phyloP scores from a whole-genome alignment of 2,329 filamentous ascomycete species.

The Xylariaceae sp. region DNA sequence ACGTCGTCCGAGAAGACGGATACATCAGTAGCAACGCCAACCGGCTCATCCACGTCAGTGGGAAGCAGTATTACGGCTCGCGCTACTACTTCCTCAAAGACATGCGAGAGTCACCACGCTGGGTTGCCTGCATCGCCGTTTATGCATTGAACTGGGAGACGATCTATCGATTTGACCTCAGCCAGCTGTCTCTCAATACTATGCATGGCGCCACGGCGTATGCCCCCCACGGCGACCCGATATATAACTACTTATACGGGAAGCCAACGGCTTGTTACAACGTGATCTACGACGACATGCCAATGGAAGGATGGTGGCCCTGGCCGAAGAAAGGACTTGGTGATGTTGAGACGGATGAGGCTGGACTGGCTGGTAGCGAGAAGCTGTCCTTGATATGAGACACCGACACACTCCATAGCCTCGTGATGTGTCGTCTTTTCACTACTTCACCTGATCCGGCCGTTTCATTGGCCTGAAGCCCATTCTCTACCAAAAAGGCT shows the following conservation, averaged over 20 bases:
- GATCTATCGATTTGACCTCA: slow-evolving; percentile 7
- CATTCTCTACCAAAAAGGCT: no score
- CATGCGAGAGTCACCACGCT: slow-evolving; percentile 10
- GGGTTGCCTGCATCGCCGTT: slow-evolving; percentile 9
- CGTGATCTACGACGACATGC: slow-evolving; percentile 16
- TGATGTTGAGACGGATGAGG: no score
- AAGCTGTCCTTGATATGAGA: no score
- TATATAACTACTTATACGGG: slow-evolving; percentile 7
- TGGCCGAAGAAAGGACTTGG: slow-evolving; percentile 6
- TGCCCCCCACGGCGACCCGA: neutral
- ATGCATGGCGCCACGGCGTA: neutral
- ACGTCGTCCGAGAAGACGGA: slow-evolving; percentile 16
- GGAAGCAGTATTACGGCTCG: neutral
- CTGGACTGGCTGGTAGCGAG: no score
- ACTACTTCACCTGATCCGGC: no score
- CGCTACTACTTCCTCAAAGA: slow-evolving; percentile 13
- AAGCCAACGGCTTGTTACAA: slow-evolving; percentile 4
- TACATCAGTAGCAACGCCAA: neutral
- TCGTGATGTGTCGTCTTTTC: no score
- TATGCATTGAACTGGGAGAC: neutral
- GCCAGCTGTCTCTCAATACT: slow-evolving; percentile 4
- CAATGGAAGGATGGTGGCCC: slow-evolving; percentile 17
- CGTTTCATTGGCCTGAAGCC: no score
- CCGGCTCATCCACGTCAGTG: neutral
- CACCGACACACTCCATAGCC: no score